Conservation (phyloP, 345 rosid genomes). For the Anastatica hierochuntica region DNA sequence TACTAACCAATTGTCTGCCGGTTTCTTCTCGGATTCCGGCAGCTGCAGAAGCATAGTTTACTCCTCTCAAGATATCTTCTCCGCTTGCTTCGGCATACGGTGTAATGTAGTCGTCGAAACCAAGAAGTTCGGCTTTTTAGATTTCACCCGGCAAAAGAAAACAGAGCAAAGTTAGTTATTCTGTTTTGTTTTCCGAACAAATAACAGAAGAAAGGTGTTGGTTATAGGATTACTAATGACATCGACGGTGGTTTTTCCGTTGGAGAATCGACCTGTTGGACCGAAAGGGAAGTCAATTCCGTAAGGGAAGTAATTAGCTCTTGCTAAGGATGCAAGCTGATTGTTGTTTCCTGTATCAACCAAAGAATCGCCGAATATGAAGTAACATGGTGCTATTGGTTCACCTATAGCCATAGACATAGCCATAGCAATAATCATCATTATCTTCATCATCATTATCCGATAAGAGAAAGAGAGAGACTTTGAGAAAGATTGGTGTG, state of each 20-base stretch:
- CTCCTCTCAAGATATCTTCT: slow-evolving; percentile 43
- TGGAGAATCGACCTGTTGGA: slow-evolving; percentile 69
- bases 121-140: slow-evolving; percentile 47
- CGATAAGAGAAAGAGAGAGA: neutral
- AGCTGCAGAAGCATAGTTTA: slow-evolving; percentile 81
- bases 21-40: slow-evolving; percentile 85
- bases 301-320: slow-evolving; percentile 69
- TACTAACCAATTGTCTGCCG: slow-evolving; percentile 57
- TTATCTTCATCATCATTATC: neutral
- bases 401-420: slow-evolving; percentile 24
- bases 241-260: slow-evolving; percentile 74
- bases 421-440: slow-evolving; percentile 8
- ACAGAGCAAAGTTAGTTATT: slow-evolving; percentile 2
- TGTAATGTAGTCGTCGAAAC: slow-evolving; percentile 48
- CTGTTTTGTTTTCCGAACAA: neutral
- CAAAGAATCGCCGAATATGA: slow-evolving; percentile 77
- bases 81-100: slow-evolving; percentile 55
- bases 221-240: slow-evolving; percentile 38
- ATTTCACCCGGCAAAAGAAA: neutral
- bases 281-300: slow-evolving; percentile 68
- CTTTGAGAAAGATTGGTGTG: slow-evolving; percentile 15
- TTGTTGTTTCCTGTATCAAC: slow-evolving; percentile 84
- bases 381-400: slow-evolving; percentile 67
- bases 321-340: slow-evolving; percentile 47
- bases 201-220: neutral